Conservation (phyloP, 768 basidiomycete genomes). For the Trametes punicea region DNA sequence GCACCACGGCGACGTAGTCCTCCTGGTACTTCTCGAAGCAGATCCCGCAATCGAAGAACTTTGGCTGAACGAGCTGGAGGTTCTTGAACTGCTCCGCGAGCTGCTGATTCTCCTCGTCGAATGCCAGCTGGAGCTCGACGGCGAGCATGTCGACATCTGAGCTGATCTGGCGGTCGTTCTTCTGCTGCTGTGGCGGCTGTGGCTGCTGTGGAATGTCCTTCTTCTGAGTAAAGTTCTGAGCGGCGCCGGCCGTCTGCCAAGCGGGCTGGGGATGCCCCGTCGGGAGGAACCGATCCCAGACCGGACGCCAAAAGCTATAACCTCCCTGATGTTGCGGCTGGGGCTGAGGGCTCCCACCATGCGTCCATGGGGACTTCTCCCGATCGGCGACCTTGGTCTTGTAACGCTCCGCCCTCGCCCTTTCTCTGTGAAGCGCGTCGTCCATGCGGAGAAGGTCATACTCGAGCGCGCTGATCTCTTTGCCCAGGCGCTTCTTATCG, state of each 20-base stretch:
- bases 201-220: no score
- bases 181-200: no score
- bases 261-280: no score
- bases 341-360: no score
- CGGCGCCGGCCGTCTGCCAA: no score
- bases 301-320: no score
- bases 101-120: constrained; percentile 39
- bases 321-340: no score
- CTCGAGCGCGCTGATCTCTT: constrained; percentile 24
- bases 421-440: not conserved
- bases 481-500: constrained; percentile 19
- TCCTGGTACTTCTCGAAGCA: constrained; percentile 50
- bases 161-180: not conserved
- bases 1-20: constrained; percentile 41
- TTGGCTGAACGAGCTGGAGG: constrained; percentile 31
- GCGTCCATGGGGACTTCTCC: no score
- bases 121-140: constrained; percentile 35
- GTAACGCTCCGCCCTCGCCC: not conserved
- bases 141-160: not conserved
- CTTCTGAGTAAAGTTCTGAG: no score
- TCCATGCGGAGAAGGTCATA: constrained; percentile 25
- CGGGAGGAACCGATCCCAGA: no score
- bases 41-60: constrained; percentile 48
- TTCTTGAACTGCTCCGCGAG: constrained; percentile 35
- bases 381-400: not conserved